A percentile compares a stretch with the other conserved stretches of the same genome.
These are phyloP conservation scores for Daedaleopsis nitida DNA, from an alignment of 768 basidiomycete genomes.

Conservation along the genomic window DNA sequence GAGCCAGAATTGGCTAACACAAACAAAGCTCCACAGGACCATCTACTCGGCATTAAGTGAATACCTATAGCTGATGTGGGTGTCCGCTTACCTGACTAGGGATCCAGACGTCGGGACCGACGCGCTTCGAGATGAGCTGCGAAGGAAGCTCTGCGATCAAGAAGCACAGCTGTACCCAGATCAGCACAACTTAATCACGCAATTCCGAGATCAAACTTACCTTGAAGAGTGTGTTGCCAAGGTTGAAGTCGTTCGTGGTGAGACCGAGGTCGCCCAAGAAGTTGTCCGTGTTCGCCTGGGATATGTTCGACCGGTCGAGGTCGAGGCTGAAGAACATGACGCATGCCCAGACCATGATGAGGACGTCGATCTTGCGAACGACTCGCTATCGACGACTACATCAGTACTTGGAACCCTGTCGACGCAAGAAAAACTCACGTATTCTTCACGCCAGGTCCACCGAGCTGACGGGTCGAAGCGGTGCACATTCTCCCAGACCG, in stretches of 20 bases:
- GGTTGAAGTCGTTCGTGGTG: conserved; percentile 65
- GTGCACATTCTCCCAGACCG: conserved; percentile 59
- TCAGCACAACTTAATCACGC: not conserved
- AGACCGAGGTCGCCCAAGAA: conserved; percentile 62
- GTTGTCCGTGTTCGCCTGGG: conserved; percentile 71
- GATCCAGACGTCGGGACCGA: conserved; percentile 71
- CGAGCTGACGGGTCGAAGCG: conserved; percentile 66
- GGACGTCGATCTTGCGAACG: conserved; percentile 61
- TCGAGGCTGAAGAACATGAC: conserved; percentile 68
- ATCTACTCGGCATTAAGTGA: conserved; percentile 36
- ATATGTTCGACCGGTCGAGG: conserved; percentile 60
- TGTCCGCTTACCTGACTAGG: conserved; percentile 48
- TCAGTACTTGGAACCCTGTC: not conserved
- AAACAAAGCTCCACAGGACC: conserved; percentile 57
- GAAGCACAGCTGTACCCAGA: conserved; percentile 26
- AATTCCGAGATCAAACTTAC: conserved; percentile 21
- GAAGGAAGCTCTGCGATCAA: conserved; percentile 59
- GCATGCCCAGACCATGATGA: conserved; percentile 61
- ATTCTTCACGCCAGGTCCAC: conserved; percentile 75
- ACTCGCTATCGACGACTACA: conserved; percentile 36
- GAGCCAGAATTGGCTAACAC: conserved; percentile 62
- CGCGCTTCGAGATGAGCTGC: conserved; percentile 64
- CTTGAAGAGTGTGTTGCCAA: conserved; percentile 62
- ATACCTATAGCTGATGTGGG: not conserved
- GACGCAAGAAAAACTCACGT: conserved; percentile 33